Percentiles rank a stretch among this genome's conserved stretches.
Conservation (phyloP, 768 basidiomycete species). For the Suillus occidentalis region DNA sequence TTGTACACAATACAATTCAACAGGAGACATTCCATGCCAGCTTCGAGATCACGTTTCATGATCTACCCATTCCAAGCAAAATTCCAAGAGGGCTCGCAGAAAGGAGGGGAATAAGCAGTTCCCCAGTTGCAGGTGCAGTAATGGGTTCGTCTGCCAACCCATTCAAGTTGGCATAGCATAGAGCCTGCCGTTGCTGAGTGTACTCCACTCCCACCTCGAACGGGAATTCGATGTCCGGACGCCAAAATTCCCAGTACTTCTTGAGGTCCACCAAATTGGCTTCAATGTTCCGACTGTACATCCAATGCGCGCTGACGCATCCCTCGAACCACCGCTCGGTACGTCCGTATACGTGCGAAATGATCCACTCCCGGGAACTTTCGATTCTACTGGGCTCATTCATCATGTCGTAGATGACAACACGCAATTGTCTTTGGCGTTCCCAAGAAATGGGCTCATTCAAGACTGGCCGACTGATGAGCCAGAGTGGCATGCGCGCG, state of each 20-base stretch:
- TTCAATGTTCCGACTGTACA: constrained; percentile 23
- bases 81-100: constrained; percentile 3
- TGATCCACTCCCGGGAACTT: constrained; percentile 25
- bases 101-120: neutral
- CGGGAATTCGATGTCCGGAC: constrained; percentile 24
- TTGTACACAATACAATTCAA: neutral
- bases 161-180: neutral
- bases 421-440: constrained; percentile 23
- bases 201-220: constrained; percentile 13
- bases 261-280: constrained; percentile 23
- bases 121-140: neutral
- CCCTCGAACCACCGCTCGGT: constrained; percentile 35
- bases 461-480: constrained; percentile 18
- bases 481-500: constrained; percentile 31
- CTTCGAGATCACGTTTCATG: neutral
- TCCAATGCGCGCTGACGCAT: constrained; percentile 28
- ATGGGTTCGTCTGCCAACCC: constrained; percentile 2
- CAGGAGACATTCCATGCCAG: neutral
- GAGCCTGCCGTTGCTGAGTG: neutral
- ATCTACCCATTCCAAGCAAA: constrained; percentile 1
- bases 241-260: constrained; percentile 25
- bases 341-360: constrained; percentile 28
- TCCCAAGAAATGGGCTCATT: constrained; percentile 25
- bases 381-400: constrained; percentile 14
- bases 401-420: constrained; percentile 22